Evolutionary conservation across 2,329 filamentous ascomycete species (phyloP), one percentile per base, ranked within the genome.

Genomic region (Diaporthe humulicola): DNA sequence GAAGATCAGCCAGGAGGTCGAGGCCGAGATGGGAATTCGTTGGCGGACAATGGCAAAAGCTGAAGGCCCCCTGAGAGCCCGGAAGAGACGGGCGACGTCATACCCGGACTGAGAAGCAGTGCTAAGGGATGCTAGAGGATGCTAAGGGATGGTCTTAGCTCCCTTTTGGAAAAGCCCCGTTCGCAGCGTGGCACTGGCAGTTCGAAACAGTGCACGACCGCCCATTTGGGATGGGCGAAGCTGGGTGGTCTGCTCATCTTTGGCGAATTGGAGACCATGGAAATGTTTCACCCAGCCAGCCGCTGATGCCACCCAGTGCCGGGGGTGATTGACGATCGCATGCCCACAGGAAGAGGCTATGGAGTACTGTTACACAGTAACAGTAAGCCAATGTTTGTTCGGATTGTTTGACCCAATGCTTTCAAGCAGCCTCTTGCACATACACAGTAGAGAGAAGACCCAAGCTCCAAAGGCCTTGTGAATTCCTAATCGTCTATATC

Each of bases 31-130:
- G 57, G 56, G 25, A 61, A 64, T 72, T 56, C 70, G 70, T 72
- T 64, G 28, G 57, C 70, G 60, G 70, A 54, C 48, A 72, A 64
- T 52, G 70, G 57, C 48, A 72, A 52, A 52, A 64, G 57, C 70
- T 72, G 50, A 56, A 45, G 70, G 40, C 33, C 48, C 48, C 45
- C 70, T 64, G 54, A 38, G 30, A 56, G 58, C 12, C 57, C 38
- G 30, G 33, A 48, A 30, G 45, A 56, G 58, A 72, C 57, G 40
- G 57, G 28, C 70, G 70, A 72, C 70, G 70, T 72, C 70, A 72
- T 72, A 42, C 9, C 45, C 48, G 36, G 30, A 69, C 48, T 40
- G 33, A 54, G 48, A 30, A 28, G 64, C 48, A 40, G 64, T 52
- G n/a, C 64, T 54, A 69, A 54, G 64, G 45, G 45, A 67, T 52